Evolutionary conservation across 306 rosid species (phyloP).

Genomic region (Rubus idaeus): DNA sequence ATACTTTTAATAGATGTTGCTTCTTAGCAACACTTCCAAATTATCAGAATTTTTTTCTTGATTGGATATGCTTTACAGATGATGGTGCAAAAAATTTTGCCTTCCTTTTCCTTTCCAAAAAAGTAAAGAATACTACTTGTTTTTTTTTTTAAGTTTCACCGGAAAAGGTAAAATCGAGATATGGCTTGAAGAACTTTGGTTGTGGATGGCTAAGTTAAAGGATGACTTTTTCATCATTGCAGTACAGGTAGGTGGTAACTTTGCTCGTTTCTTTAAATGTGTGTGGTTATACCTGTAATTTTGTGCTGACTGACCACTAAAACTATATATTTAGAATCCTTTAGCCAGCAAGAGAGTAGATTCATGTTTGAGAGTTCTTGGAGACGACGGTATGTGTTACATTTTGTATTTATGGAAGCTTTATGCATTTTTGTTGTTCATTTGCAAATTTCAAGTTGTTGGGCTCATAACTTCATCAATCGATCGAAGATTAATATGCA

Average conservation of each 20-base stretch:
- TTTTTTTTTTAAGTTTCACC: constrained; percentile 56
- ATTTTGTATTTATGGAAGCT: too few relatives aligned
- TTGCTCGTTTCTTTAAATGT: constrained; percentile 17
- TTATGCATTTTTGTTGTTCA: too few relatives aligned
- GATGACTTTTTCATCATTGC: constrained; percentile 74
- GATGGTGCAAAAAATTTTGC: background rate
- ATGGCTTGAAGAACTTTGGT: constrained; percentile 98
- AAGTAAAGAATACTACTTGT: background rate
- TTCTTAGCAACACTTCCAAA: background rate
- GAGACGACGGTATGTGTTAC: too few relatives aligned
- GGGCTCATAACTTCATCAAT: too few relatives aligned
- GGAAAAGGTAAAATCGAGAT: constrained; percentile 83
- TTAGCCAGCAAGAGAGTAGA: too few relatives aligned
- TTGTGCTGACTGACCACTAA: too few relatives aligned
- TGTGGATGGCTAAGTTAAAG: constrained; percentile 81
- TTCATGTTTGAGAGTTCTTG: too few relatives aligned
- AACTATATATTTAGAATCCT: too few relatives aligned
- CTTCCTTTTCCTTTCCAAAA: background rate
- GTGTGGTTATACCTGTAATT: too few relatives aligned
- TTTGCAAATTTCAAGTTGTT: too few relatives aligned
- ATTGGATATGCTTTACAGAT: background rate
- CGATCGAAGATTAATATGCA: too few relatives aligned
- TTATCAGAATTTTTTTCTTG: background rate
- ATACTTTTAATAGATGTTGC: background rate
- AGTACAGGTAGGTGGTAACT: constrained; percentile 58